Evolutionary conservation across 2,329 filamentous ascomycete genomes (phyloP).

Genomic region (Tolypocladium nubicola): DNA sequence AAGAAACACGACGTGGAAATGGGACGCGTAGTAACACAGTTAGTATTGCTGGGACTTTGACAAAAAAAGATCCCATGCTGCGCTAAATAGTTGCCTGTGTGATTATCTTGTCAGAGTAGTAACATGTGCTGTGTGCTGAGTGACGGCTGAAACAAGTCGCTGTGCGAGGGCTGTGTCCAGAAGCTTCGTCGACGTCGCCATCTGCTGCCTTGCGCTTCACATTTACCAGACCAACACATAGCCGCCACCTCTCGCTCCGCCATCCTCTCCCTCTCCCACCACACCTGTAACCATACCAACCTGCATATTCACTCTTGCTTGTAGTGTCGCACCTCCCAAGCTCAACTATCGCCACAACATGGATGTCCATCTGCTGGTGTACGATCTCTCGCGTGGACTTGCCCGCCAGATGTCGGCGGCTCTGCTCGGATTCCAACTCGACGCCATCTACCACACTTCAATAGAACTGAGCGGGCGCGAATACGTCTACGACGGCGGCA

Average conservation of each 20-base stretch:
- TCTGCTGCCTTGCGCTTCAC: background rate
- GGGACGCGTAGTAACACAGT: background rate
- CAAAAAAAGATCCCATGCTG: background rate
- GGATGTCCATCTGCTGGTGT: slow-evolving; percentile 69
- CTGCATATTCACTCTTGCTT: background rate
- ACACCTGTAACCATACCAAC: background rate
- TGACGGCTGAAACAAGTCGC: background rate
- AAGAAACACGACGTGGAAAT: background rate
- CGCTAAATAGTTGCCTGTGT: background rate
- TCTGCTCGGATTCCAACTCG: slow-evolving; percentile 52
- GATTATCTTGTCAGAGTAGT: background rate
- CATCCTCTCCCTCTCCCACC: no score
- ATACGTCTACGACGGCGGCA: slow-evolving; percentile 82
- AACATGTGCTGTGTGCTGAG: background rate
- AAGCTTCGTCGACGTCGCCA: background rate
- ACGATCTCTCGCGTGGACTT: slow-evolving; percentile 61
- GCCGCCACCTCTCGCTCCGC: background rate
- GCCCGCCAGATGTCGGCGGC: slow-evolving; percentile 44
- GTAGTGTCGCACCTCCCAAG: background rate
- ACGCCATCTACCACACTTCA: slow-evolving; percentile 92
- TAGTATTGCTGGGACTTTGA: background rate
- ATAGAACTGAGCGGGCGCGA: slow-evolving; percentile 77
- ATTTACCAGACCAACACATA: background rate
- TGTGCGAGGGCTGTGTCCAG: background rate
- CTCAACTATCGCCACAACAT: slow-evolving; percentile 28